Conservation (phyloP, 306 rosid species). For the Quercus mongolica region DNA sequence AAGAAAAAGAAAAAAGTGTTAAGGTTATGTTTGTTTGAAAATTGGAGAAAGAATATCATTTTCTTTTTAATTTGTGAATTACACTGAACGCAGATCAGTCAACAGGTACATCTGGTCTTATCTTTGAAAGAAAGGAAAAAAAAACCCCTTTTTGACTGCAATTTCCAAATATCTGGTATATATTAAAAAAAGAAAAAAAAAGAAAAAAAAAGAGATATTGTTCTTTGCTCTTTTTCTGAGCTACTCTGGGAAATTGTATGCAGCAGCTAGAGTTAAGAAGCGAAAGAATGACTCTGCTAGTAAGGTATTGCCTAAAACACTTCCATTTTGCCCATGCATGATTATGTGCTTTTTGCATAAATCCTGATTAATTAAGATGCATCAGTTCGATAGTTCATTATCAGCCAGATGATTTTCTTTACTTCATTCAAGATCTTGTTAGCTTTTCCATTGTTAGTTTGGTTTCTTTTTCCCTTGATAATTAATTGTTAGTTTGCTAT, state of each 20-base stretch:
- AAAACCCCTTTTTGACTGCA: neutral
- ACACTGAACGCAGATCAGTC: neutral
- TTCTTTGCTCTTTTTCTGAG: constrained; percentile 13
- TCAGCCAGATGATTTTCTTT: neutral
- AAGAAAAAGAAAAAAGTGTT: too few species aligned
- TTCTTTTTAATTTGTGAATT: too few species aligned
- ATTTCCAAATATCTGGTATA: neutral
- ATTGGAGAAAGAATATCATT: too few species aligned
- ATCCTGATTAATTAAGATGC: neutral
- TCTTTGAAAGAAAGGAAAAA: neutral
- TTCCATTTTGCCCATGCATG: neutral
- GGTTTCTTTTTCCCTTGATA: neutral
- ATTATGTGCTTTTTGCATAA: constrained; percentile 6
- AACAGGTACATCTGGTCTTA: neutral
- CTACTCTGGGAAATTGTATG: constrained; percentile 32
- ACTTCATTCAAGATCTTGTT: neutral
- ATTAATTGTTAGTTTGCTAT: neutral
- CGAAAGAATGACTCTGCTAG: constrained; percentile 49
- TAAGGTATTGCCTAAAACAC: constrained; percentile 47
- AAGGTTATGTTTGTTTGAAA: too few species aligned
- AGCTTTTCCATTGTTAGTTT: constrained; percentile 1
- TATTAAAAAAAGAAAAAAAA: too few species aligned
- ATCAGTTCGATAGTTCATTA: constrained; percentile 9
- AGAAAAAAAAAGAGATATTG: neutral
- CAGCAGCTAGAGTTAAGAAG: constrained; percentile 65